These are phyloP conservation scores for Populus hybrid DNA, from an alignment of 441 rosid genomes.

Conservation along the genomic window DNA sequence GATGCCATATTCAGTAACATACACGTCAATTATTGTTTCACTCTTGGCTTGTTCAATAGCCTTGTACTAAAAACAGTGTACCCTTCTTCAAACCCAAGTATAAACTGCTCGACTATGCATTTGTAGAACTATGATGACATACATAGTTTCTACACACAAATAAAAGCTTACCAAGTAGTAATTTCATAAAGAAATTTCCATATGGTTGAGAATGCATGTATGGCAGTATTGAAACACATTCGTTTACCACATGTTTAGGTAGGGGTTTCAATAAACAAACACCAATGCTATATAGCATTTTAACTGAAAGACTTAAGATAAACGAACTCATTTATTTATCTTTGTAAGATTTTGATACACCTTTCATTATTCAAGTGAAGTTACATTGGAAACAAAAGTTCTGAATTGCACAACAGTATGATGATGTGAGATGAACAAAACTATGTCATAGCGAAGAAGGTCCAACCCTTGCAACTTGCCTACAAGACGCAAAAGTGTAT, in stretches of 20 bases:
- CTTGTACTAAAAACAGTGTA: not conserved
- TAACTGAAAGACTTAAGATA: not conserved
- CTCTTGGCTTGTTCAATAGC: not conserved
- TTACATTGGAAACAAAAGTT: not conserved
- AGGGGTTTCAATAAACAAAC: not conserved
- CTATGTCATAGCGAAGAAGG: slow-evolving; percentile 10
- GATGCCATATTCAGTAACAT: not conserved
- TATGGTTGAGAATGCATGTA: not conserved
- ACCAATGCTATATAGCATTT: not conserved
- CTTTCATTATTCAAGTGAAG: slow-evolving; percentile 1
- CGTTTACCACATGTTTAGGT: not conserved
- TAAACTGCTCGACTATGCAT: not conserved
- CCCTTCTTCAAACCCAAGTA: not conserved
- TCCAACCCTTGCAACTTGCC: slow-evolving; percentile 13
- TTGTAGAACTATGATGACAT: not conserved
- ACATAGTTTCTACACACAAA: not conserved
- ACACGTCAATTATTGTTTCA: not conserved
- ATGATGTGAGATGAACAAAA: not conserved
- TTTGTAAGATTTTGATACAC: not conserved
- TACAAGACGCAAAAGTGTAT: not conserved
- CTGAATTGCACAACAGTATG: not conserved
- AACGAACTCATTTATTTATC: not conserved
- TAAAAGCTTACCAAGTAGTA: not conserved
- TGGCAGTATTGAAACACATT: not conserved
- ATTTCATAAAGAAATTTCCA: not conserved